phyloP scores from a whole-genome alignment of 2,329 filamentous ascomycete genomes.

The Stenocarpella maydis region DNA sequence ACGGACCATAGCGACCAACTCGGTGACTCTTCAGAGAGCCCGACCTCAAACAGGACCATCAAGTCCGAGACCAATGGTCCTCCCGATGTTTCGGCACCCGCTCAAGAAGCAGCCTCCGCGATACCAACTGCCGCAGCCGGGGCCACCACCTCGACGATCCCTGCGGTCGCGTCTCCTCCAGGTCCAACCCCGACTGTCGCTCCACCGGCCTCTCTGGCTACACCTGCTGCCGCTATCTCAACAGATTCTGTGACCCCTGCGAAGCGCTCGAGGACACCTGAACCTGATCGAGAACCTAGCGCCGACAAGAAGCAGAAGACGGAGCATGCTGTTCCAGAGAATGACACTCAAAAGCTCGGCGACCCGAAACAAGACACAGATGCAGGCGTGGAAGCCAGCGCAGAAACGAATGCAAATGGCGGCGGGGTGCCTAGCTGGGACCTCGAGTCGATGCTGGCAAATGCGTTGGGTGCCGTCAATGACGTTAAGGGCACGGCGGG shows the following conservation, averaged over 20 bases:
- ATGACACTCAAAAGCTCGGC: not conserved
- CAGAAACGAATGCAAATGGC: slow-evolving; percentile 4
- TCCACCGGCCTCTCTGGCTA: not conserved
- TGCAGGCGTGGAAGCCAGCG: slow-evolving; percentile 1
- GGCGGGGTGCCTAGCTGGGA: slow-evolving; percentile 26
- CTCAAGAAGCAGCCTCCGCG: not conserved
- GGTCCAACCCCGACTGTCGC: not conserved
- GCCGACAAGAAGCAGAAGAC: slow-evolving; percentile 34
- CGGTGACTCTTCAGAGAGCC: not conserved
- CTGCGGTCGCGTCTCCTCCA: slow-evolving; percentile 22
- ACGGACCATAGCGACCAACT: not conserved
- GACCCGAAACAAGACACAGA: slow-evolving; percentile 36
- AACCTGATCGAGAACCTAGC: slow-evolving; percentile 18
- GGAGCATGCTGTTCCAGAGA: slow-evolving; percentile 23
- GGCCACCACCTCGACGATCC: slow-evolving; percentile 3
- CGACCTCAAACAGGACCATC: not conserved
- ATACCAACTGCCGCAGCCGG: slow-evolving; percentile 11
- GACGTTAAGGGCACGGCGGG: slow-evolving; percentile 10
- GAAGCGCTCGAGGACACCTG: slow-evolving; percentile 34
- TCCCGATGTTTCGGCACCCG: not conserved
- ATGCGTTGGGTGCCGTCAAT: slow-evolving; percentile 29
- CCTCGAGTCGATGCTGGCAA: slow-evolving; percentile 32
- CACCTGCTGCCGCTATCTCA: slow-evolving; percentile 8
- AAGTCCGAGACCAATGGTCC: slow-evolving; percentile 1
- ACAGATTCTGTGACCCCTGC: slow-evolving; percentile 9